Conservation (phyloP, 305 asterid genomes). For the Fraxinus paxiana region DNA sequence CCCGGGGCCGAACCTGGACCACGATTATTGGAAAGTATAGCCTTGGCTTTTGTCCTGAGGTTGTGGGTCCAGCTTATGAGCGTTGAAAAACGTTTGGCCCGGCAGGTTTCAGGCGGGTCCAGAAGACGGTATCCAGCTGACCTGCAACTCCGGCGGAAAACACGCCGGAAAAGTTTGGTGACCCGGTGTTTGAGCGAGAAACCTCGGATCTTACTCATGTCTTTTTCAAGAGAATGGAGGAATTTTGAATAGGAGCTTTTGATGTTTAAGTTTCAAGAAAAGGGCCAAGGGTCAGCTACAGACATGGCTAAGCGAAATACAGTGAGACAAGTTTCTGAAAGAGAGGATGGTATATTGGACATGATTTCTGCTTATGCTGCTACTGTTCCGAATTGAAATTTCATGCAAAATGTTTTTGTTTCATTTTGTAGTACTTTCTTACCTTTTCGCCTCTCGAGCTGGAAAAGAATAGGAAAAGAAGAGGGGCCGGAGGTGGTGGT, state of each 20-base stretch:
- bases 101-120: slow-evolving; percentile 4
- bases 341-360: slow-evolving; percentile 51
- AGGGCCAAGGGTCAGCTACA: slow-evolving; percentile 75
- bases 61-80: slow-evolving; percentile 46
- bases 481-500: neutral
- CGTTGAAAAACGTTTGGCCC: slow-evolving; percentile 32
- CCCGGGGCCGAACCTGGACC: slow-evolving; percentile 28
- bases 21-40: slow-evolving; percentile 29
- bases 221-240: neutral
- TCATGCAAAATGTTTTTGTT: neutral
- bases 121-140: slow-evolving; percentile 33
- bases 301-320: slow-evolving; percentile 65
- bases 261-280: slow-evolving; percentile 29
- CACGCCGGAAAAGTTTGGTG: slow-evolving; percentile 43
- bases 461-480: neutral
- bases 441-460: neutral
- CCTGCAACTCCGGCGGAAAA: slow-evolving; percentile 27
- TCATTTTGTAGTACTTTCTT: neutral
- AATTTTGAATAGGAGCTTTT: neutral
- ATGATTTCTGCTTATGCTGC: slow-evolving; percentile 24
- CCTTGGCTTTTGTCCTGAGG: slow-evolving; percentile 46
- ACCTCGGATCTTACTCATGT: slow-evolving; percentile 53
- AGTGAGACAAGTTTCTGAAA: slow-evolving; percentile 50
- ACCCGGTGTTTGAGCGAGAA: slow-evolving; percentile 61
- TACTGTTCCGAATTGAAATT: neutral